Conservation (phyloP, 169 alveolate species). For the Plasmodium billcollinsi region DNA sequence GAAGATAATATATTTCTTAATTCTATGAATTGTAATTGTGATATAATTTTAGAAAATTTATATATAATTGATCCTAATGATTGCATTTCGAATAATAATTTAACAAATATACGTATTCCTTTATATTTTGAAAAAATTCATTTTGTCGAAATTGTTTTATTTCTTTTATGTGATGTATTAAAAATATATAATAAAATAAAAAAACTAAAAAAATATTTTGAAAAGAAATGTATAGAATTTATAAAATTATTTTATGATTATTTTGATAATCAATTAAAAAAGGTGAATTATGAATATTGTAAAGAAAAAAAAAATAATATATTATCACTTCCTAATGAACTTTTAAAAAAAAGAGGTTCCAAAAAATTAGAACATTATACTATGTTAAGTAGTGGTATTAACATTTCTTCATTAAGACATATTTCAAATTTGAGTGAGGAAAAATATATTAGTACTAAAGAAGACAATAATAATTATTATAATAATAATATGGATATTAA, state of each 20-base stretch:
- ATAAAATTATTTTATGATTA: slow-evolving; percentile 37
- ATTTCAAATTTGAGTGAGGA: slow-evolving; percentile 31
- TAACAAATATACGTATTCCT: slow-evolving; percentile 18
- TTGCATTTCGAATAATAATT: neutral
- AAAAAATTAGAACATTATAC: slow-evolving; percentile 37
- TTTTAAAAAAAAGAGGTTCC: slow-evolving; percentile 22
- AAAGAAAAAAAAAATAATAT: slow-evolving; percentile 34
- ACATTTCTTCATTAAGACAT: slow-evolving; percentile 31
- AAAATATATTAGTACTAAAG: slow-evolving; percentile 29
- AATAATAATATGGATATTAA: slow-evolving; percentile 35
- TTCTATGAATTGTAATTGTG: slow-evolving; percentile 47
- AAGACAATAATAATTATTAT: slow-evolving; percentile 9
- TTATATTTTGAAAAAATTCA: slow-evolving; percentile 45
- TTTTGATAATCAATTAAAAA: slow-evolving; percentile 18
- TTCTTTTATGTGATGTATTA: slow-evolving; percentile 42
- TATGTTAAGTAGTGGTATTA: slow-evolving; percentile 34
- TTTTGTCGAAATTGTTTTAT: slow-evolving; percentile 49
- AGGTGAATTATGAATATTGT: slow-evolving; percentile 24
- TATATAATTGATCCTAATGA: slow-evolving; percentile 29
- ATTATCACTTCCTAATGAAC: slow-evolving; percentile 20
- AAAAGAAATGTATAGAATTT: slow-evolving; percentile 55
- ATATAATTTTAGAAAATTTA: slow-evolving; percentile 56
- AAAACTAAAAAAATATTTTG: slow-evolving; percentile 49
- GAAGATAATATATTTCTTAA: slow-evolving; percentile 31
- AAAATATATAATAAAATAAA: slow-evolving; percentile 59